Conservation (phyloP, 108 stramenopile genomes). For the Schizochytrium sp. region DNA sequence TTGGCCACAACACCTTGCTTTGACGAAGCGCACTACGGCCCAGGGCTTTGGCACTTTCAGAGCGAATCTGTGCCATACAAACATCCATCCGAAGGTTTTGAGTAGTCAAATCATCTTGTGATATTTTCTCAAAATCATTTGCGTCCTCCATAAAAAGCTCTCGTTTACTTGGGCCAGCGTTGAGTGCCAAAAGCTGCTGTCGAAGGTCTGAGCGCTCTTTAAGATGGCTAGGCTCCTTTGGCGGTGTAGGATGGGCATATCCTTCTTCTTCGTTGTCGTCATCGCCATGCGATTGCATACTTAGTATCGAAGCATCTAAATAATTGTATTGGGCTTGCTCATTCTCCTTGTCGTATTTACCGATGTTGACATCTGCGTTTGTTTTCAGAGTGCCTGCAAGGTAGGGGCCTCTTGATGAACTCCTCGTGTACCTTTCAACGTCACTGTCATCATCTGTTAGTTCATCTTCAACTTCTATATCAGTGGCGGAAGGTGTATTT, state of each 20-base stretch:
- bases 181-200: not conserved
- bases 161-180: not conserved
- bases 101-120: not conserved
- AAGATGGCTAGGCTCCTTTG: not conserved
- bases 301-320: too few species aligned
- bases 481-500: too few species aligned
- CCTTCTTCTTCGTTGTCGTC: too few species aligned
- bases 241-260: not conserved
- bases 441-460: too few species aligned
- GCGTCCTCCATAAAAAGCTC: not conserved
- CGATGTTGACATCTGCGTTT: too few species aligned
- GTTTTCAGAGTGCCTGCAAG: too few species aligned
- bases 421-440: too few species aligned
- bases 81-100: slow-evolving; percentile 4
- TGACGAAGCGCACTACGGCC: not conserved
- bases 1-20: not conserved
- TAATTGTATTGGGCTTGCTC: too few species aligned
- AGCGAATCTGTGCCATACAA: slow-evolving; percentile 20
- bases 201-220: not conserved
- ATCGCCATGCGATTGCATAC: too few species aligned
- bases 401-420: too few species aligned
- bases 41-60: not conserved
- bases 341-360: too few species aligned
- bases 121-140: not conserved
- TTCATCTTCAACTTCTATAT: too few species aligned